A percentile compares a stretch with the other conserved stretches of the same genome.
phyloP scores from a whole-genome alignment of 2,329 filamentous ascomycete species.

The Diaporthe velutina region DNA sequence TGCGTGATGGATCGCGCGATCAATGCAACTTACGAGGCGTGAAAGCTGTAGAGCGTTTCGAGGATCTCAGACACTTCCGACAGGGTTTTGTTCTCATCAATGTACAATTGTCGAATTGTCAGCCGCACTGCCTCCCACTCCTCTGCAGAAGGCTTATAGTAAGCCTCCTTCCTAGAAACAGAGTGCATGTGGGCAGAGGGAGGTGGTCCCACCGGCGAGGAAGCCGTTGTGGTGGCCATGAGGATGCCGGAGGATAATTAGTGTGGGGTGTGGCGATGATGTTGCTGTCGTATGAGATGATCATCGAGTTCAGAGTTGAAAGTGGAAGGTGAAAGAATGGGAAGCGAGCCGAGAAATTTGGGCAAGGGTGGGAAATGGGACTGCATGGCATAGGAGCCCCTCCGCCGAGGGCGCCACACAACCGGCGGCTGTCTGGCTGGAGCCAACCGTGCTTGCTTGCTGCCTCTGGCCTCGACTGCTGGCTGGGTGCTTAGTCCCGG shows the following conservation, averaged over 20 bases:
- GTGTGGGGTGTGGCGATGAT: constrained; percentile 16
- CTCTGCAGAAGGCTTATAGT: constrained; percentile 17
- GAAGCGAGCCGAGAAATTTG: constrained; percentile 38
- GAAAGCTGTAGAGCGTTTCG: constrained; percentile 6
- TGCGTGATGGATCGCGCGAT: neutral
- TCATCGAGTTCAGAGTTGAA: constrained; percentile 17
- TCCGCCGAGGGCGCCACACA: constrained; percentile 32
- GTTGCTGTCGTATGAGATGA: constrained; percentile 18
- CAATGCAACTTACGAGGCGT: constrained; percentile 37
- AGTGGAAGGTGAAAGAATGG: constrained; percentile 30
- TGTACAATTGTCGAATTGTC: constrained; percentile 36
- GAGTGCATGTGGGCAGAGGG: neutral
- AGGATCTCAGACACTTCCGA: constrained; percentile 26
- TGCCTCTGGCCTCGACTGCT: constrained; percentile 20
- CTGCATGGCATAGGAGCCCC: constrained; percentile 29
- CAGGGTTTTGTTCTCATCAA: constrained; percentile 37
- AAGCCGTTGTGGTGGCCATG: constrained; percentile 5
- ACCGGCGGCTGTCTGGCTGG: constrained; percentile 16
- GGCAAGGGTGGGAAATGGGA: constrained; percentile 36
- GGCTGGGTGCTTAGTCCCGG: constrained; percentile 24
- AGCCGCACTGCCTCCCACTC: constrained; percentile 33
- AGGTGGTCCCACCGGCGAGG: neutral
- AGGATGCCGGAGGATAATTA: neutral
- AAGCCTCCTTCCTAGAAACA: constrained; percentile 17
- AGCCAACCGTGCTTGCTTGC: constrained; percentile 16